Base-by-base conservation (phyloP, 768 basidiomycete genomes). In the Fomitopsis serialis region DNA sequence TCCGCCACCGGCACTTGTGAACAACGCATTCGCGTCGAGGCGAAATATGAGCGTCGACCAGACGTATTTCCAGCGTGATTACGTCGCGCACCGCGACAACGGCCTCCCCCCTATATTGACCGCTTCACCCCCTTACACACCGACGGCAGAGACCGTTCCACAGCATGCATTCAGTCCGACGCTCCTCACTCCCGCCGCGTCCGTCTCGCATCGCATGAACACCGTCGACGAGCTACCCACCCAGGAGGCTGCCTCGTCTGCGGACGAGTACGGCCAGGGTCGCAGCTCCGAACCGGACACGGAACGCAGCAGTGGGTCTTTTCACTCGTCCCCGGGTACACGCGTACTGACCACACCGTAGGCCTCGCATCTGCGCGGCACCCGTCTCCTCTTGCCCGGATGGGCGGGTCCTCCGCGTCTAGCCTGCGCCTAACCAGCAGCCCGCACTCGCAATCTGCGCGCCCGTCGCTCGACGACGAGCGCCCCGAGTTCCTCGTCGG, bases 11-110 rank as follows among this genome's bases (percentile, higher is more conserved):
- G 37, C 42, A 8, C 17, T 13, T n/a, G 3, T 29, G 29, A 21
- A 13, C 12, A 53, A 5, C 3, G 21, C 32, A 13, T 17, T 40
- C 37, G 22, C 13, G 19, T 56, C 59, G 8, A 34, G 57, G 36
- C 43, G 69, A 10, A 60, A 66, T 17, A 57, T 64, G 51, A 71
- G 69, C 50, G 68, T 64, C 23, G 69, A 71, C 56, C 63, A 68
- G 48, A 58, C 66, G 0, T 47, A 59, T 42, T 67, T 60, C 42
- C 70, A 70, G 52, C 62, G 66, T 11, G 62, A 62, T 21, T 63
- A 58, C 48, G 59, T 69, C 10, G 48, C 60, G 3, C 70, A 67
- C 40, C 63, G 56, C 35, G 61, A 60, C 25, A 60, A 60, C 49
- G 51, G 54, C 66, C 15, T 57, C 69, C n/a, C 62, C 63, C 42